These are phyloP conservation scores for Reticulomyxa filosa DNA, from an alignment of 78 protist species.

Conservation along the genomic window DNA sequence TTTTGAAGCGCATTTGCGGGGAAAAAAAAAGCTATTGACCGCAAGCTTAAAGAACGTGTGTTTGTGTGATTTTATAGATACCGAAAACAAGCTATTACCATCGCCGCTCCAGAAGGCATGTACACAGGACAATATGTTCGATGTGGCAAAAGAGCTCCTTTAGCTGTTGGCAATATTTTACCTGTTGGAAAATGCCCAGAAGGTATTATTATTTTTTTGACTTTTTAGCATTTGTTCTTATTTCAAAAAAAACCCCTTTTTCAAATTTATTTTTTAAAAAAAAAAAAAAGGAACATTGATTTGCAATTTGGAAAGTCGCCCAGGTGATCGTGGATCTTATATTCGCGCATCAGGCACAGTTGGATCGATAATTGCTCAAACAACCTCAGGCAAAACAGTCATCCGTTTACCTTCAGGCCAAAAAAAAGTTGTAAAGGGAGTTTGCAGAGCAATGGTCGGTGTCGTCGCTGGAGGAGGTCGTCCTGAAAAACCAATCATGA, in stretches of 20 bases:
- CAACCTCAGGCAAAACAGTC: conserved; percentile 76
- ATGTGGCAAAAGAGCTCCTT: conserved; percentile 80
- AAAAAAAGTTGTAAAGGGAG: conserved; percentile 66
- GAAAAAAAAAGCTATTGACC: too few species aligned
- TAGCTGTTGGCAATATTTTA: neutral
- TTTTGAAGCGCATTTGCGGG: too few species aligned
- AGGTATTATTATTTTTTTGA: neutral
- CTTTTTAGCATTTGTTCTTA: neutral
- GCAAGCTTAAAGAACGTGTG: too few species aligned
- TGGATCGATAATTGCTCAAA: conserved; percentile 82
- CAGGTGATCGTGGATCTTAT: conserved; percentile 39
- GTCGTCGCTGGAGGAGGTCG: conserved; percentile 98
- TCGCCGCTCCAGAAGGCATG: conserved; percentile 95
- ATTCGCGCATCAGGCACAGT: conserved; percentile 92
- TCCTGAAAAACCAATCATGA: conserved; percentile 95
- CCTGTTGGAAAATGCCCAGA: neutral
- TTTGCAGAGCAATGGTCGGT: conserved; percentile 91
- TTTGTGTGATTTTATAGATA: too few species aligned
- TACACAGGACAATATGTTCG: conserved; percentile 94
- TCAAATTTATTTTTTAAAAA: too few species aligned
- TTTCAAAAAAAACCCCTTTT: neutral
- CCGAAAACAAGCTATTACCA: too few species aligned
- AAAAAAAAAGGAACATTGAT: too few species aligned
- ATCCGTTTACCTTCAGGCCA: conserved; percentile 84
- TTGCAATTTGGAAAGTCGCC: conserved; percentile 24